Percentiles rank a stretch among this genome's conserved stretches.
Evolutionary conservation across 2,329 filamentous ascomycete genomes (phyloP).

Genomic region (Coleophoma eucalyptorum): DNA sequence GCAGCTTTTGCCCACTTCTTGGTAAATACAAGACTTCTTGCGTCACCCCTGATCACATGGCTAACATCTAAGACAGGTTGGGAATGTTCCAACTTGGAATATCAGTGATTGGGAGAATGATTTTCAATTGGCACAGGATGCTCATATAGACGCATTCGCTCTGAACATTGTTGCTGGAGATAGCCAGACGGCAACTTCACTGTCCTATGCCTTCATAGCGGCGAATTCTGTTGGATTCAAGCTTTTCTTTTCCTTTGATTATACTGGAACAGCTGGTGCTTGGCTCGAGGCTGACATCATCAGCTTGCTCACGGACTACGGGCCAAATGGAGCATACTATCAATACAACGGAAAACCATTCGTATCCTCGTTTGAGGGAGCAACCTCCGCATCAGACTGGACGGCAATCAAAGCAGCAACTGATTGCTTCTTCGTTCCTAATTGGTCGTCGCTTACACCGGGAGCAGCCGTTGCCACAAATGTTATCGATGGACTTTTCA

Average conservation of each 20-base stretch:
- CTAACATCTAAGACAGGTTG: conserved; percentile 16
- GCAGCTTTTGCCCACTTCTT: conserved; percentile 26
- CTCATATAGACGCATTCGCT: conserved; percentile 36
- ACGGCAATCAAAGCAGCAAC: conserved; percentile 28
- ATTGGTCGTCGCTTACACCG: conserved; percentile 26
- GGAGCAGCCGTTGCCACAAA: conserved; percentile 6
- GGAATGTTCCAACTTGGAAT: conserved; percentile 18
- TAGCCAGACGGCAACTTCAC: no score
- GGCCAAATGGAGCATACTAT: conserved; percentile 23
- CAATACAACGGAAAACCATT: conserved; percentile 27
- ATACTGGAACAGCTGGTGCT: conserved; percentile 20
- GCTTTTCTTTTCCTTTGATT: conserved; percentile 40
- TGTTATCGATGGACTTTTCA: conserved; percentile 26
- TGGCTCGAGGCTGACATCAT: conserved; percentile 25
- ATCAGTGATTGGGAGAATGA: conserved; percentile 26
- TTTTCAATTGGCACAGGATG: conserved; percentile 30
- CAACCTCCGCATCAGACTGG: conserved; percentile 35
- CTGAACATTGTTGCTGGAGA: conserved; percentile 24
- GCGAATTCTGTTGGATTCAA: conserved; percentile 29
- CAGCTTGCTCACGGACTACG: conserved; percentile 22
- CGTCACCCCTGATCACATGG: background rate
- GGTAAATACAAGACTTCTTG: conserved; percentile 9
- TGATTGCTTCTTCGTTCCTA: conserved; percentile 35
- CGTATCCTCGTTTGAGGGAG: conserved; percentile 39
- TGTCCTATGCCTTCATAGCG: conserved; percentile 12